These are phyloP conservation scores for Neofusicoccum parvum DNA, from an alignment of 2,329 filamentous ascomycete genomes.

Conservation along the genomic window DNA sequence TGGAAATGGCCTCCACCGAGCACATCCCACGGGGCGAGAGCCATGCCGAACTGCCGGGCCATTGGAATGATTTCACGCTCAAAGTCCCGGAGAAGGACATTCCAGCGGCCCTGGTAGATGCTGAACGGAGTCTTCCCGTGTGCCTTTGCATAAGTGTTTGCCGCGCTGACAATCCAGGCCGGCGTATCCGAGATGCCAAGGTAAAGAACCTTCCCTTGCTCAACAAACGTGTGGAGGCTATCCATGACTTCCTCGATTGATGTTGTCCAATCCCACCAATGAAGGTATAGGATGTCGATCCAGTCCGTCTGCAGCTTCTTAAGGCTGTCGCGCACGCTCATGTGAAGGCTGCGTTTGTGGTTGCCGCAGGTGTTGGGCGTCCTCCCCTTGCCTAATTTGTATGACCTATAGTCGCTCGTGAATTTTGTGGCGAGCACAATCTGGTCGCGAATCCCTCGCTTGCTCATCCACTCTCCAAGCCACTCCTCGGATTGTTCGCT, in stretches of 20 bases:
- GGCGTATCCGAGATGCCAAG: conserved; percentile 49
- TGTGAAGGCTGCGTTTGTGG: conserved; percentile 40
- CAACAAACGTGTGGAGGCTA: conserved; percentile 44
- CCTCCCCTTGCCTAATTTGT: not conserved
- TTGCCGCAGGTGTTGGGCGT: conserved; percentile 47
- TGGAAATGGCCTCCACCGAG: conserved; percentile 47
- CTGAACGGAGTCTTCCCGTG: conserved; percentile 43
- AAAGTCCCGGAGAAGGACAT: conserved; percentile 45
- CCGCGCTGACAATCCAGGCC: conserved; percentile 39
- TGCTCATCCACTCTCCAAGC: conserved; percentile 50
- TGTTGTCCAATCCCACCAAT: conserved; percentile 47
- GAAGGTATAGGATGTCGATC: conserved; percentile 56
- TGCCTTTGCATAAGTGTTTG: conserved; percentile 38
- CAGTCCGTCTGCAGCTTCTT: conserved; percentile 67
- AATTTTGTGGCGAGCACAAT: conserved; percentile 48
- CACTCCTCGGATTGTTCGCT: conserved; percentile 45
- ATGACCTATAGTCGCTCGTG: conserved; percentile 32
- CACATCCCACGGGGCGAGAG: conserved; percentile 57
- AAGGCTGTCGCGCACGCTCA: conserved; percentile 42
- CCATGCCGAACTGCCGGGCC: conserved; percentile 46
- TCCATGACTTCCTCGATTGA: conserved; percentile 49
- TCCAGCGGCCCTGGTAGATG: conserved; percentile 47
- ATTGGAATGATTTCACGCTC: conserved; percentile 52
- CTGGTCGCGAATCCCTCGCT: conserved; percentile 38
- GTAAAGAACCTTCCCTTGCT: conserved; percentile 47